phyloP scores from a whole-genome alignment of 179 eudicot genomes.

The Kewa caespitosa region DNA sequence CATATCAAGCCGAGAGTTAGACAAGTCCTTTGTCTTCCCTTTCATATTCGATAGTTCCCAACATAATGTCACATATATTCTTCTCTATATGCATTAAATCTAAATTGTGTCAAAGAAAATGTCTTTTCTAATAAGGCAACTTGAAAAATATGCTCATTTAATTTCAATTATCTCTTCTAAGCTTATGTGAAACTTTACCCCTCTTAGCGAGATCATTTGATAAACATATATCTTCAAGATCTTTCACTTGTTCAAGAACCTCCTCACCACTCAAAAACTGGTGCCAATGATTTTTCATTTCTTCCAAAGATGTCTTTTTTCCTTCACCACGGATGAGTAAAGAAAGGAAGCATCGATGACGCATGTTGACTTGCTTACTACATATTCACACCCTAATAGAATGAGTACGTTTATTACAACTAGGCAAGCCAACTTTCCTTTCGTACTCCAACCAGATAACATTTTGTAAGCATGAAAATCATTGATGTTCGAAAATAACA shows the following conservation, averaged over 20 bases:
- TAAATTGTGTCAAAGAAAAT: background rate
- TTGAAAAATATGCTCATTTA: background rate
- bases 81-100: conserved; percentile 8
- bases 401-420: background rate
- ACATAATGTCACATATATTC: background rate
- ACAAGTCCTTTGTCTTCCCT: background rate
- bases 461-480: conserved; percentile 9
- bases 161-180: conserved; percentile 7
- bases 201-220: background rate
- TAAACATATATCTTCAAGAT: background rate
- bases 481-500: background rate
- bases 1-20: background rate
- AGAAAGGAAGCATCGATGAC: background rate
- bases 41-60: conserved; percentile 5
- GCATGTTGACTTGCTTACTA: background rate
- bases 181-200: background rate
- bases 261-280: background rate
- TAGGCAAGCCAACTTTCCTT: background rate
- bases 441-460: background rate
- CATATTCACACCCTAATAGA: background rate
- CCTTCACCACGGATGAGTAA: background rate
- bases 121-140: background rate
- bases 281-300: too few species aligned
- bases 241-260: background rate
- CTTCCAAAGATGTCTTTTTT: too few species aligned